Percentiles rank a stretch among this genome's conserved stretches.
Evolutionary conservation across 2,329 filamentous ascomycete species (phyloP).

Genomic region (Bipolaris sorokiniana): DNA sequence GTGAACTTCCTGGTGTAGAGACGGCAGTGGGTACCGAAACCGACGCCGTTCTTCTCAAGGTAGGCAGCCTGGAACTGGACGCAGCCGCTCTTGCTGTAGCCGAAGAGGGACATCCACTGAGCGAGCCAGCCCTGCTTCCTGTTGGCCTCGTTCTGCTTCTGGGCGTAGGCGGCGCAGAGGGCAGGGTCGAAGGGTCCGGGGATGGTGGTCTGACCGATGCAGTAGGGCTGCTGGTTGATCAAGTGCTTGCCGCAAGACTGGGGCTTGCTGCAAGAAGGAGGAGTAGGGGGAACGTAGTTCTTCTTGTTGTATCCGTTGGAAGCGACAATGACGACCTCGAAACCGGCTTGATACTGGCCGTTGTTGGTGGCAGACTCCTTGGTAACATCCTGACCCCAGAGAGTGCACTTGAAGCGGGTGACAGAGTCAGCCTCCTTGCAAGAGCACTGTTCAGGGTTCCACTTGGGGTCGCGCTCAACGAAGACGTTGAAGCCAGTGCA

Average conservation of each 20-base stretch:
- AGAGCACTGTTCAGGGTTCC: slow-evolving; percentile 34
- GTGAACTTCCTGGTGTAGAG: slow-evolving; percentile 36
- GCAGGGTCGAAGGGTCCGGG: slow-evolving; percentile 35
- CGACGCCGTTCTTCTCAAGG: slow-evolving; percentile 30
- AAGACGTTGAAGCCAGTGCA: slow-evolving; percentile 39
- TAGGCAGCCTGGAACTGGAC: slow-evolving; percentile 36
- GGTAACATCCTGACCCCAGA: slow-evolving; percentile 32
- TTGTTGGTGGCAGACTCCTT: slow-evolving; percentile 29
- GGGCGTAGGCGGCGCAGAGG: slow-evolving; percentile 32
- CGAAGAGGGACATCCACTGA: slow-evolving; percentile 21
- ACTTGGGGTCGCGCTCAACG: slow-evolving; percentile 34
- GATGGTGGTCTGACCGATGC: slow-evolving; percentile 36
- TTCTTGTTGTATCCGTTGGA: slow-evolving; percentile 44
- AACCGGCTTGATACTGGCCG: slow-evolving; percentile 28
- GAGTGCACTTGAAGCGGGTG: slow-evolving; percentile 34
- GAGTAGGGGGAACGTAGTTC: slow-evolving; percentile 25
- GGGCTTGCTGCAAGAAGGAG: slow-evolving; percentile 31
- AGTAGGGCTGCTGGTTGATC: slow-evolving; percentile 33
- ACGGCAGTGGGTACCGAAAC: slow-evolving; percentile 36
- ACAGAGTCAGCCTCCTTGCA: slow-evolving; percentile 27
- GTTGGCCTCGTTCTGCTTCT: slow-evolving; percentile 33
- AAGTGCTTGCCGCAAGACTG: slow-evolving; percentile 30
- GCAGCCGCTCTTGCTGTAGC: slow-evolving; percentile 30
- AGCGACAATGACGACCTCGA: slow-evolving; percentile 41
- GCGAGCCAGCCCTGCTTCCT: slow-evolving; percentile 24